Evolutionary conservation across 164 flowering plant species (phyloP), one percentile per base, ranked within the genome.

Genomic region (Nymphaea thermarum): DNA sequence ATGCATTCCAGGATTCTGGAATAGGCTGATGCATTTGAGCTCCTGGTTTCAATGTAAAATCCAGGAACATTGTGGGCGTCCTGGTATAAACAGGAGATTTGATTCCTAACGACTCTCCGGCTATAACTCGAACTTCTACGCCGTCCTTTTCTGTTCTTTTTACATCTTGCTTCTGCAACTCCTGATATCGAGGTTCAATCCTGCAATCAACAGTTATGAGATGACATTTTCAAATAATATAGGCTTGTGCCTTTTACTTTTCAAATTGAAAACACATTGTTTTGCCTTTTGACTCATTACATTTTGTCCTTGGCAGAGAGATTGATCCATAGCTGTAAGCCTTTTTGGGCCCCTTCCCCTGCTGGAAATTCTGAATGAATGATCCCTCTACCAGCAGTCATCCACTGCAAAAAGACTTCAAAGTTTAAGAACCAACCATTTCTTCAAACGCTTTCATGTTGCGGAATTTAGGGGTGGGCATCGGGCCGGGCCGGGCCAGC

Each of bases 381-480:
- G 47, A 88, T 93, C 45, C 98, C 96, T 79, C 86, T 84, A 11
- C 98, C 98, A 51, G 98, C 98, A 17, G 96, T 93, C 98, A 90
- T 90, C 98, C 98, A 90, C 91, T 88, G 85, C 69, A 64, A 17
- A 25, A 25, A 25, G 36, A 25, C 36, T 25, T 25, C 36, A 25
- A 25, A 25, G 36, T 47, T 47, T 7, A 3, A 47, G 55, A 47
- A 47, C 11, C 55, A 12, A 47, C 55, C 55, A 47, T 47, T 25
- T 25, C 36, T 25, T 25, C n/a, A 25, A 25, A 25, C 36, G 36
- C 36, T 25, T 0, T 25, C 36, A 25, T 25, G 36, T 25, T 25
- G 36, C 36, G 36, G 36, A n/a, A n/a, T n/a, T n/a, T n/a, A n/a
- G n/a, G n/a, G n/a, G n/a, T n/a, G n/a, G n/a, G n/a, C n/a, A n/a